Base-by-base conservation (phyloP, 1,284 basidiomycete genomes). In the Meripilus lineatus region DNA sequence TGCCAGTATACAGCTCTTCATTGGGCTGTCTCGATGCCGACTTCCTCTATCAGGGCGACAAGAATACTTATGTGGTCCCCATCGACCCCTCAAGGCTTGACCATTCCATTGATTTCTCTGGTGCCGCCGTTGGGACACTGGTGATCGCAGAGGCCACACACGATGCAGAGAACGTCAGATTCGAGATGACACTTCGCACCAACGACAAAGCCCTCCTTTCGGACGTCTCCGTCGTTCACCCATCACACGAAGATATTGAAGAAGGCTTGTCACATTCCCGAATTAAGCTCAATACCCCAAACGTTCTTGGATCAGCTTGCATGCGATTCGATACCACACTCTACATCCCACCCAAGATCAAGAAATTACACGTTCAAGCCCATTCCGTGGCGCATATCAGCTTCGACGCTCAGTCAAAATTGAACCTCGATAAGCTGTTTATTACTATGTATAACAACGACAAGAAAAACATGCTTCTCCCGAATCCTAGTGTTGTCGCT, bases 241-340 rank as follows among this genome's bases (percentile, higher is more conserved):
- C 67, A 10, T 51, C 58, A 4, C 40, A 48, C n/a, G 48, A 59
- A 11, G 62, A 66, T 18, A 50, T 64, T 32, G 55, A 63, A 11
- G 61, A 58, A 1, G 53, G 53, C 6, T 51, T 65, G 30, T 47
- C 54, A 22, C 53, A 56, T 47, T 75, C 73, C 51, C 65, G 64
- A 24, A 42, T 72, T 21, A 49, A 60, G 32, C 59, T 78, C 32
- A 47, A 57, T 5, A 60, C 50, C 37, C 59, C 46, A 40, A 15
- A 32, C 14, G 50, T 8, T 34, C 56, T 45, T 40, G 34, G 50
- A 8, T 49, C 59, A n/a, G 47, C 54, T 14, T 81, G 79, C 64
- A 66, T 76, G 55, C 74, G 77, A 40, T 81, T 68, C 56, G 79
- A 81, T 58, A 60, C 76, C 45, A 70, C 63, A 22, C 59, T 79